Evolutionary conservation across 176 grass and related monocot species (phyloP).

Genomic region (Paspalum vaginatum): DNA sequence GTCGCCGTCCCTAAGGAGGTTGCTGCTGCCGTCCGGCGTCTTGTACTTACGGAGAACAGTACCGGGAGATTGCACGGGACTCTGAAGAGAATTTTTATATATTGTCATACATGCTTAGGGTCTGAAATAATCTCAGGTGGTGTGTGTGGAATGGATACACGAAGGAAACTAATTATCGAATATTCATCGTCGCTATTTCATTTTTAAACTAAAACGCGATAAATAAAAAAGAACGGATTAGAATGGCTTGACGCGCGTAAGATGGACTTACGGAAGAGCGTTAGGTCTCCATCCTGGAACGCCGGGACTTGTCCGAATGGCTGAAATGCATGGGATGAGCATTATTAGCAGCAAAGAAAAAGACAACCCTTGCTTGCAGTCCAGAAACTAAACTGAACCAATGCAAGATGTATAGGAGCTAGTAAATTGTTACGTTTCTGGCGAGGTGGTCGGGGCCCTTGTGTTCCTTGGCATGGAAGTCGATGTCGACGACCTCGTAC

Average conservation of each 20-base stretch:
- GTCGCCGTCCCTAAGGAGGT: neutral
- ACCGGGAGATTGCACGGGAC: slow-evolving; percentile 1
- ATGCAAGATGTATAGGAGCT: too few species aligned
- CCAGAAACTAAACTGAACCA: neutral
- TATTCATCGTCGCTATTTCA: too few species aligned
- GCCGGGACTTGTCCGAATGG: slow-evolving; percentile 41
- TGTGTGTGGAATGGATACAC: too few species aligned
- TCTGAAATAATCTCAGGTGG: too few species aligned
- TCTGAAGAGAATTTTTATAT: neutral
- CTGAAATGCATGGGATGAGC: neutral
- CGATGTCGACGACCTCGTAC: slow-evolving; percentile 38
- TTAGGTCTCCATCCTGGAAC: neutral
- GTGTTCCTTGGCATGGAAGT: slow-evolving; percentile 22
- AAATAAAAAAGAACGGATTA: too few species aligned
- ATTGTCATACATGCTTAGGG: too few species aligned
- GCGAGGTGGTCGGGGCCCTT: slow-evolving; percentile 29
- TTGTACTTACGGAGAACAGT: slow-evolving; percentile 21
- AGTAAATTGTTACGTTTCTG: neutral
- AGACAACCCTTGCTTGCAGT: too few species aligned
- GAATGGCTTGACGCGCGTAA: too few species aligned
- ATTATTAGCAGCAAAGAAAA: neutral
- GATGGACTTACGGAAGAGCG: neutral
- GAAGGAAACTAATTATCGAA: too few species aligned
- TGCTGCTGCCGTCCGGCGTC: neutral
- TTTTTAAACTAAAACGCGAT: too few species aligned